Base-by-base conservation (phyloP, 2,329 filamentous ascomycete species). In the Akanthomyces dipterigenus region DNA sequence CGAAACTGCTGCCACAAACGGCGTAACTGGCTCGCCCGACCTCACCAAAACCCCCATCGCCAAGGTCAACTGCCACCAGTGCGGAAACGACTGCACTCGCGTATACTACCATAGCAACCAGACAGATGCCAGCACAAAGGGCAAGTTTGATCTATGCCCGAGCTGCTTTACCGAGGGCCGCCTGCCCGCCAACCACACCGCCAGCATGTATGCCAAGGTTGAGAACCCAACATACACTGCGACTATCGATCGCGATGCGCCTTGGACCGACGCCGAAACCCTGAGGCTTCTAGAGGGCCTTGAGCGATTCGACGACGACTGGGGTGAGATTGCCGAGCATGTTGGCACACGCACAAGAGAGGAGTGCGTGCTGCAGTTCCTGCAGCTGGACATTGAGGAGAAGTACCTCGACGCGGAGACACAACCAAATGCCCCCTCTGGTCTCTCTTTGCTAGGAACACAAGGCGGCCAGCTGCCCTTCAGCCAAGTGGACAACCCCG, bases 321-420 rank as follows among this genome's bases (percentile, higher is more conserved):
- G 95, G 95, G 88, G 90, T 62, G 86, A 91, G 69, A 93, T 99
- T 66, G 88, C 96, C 1, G 91, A 93, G 65, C 90, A 97, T 70
- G 95, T 99, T 48, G 90, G 90, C 54, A 96, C 91, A 3, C 88
- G 93, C 63, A 96, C 92, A 1, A 84, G 91, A 58, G 96, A 99
- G 74, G 93, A 99, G 77, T 99, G 95, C 73, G 93, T 98, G 18
- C 82, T 98, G 68, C 95, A 97, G 72, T 99, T 99, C 78, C 76
- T 99, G 65, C 92, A 97, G 71, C 81, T 99, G 40, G 93, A 97
- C 67, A 99, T 99, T 64, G 95, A 98, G 73, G 93, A 97, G 78
- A 96, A 96, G 73, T 99, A 97, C 70, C 80, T 97, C 11, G 93
- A 98, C 69, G 86, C 91, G 8, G 88, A 93, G 69, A 67, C 70